Evolutionary conservation across 768 basidiomycete species (phyloP).

Genomic region (Russula compacta): DNA sequence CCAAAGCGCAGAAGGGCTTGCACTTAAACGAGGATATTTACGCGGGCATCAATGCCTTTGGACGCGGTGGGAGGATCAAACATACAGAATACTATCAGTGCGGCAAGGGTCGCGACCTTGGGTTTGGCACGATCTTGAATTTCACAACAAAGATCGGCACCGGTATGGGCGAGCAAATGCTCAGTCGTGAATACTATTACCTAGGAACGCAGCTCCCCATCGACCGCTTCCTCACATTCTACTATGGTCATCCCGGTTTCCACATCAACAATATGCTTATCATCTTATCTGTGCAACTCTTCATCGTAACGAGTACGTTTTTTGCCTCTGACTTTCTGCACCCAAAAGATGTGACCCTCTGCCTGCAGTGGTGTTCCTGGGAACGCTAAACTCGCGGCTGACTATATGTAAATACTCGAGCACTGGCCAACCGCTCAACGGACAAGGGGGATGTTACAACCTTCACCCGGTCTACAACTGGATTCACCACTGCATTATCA

Average conservation of each 20-base stretch:
- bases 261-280: conserved; percentile 99
- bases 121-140: conserved; percentile 97
- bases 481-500: conserved; percentile 95
- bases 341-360: conserved; percentile 14
- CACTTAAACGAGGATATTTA: conserved; percentile 99
- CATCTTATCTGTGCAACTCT: conserved; percentile 92
- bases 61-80: conserved; percentile 95
- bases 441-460: conserved; percentile 88
- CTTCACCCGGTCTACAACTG: conserved; percentile 88
- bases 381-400: conserved; percentile 79
- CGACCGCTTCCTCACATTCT: conserved; percentile 98
- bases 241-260: conserved; percentile 99
- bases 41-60: conserved; percentile 97
- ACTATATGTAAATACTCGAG: conserved; percentile 71
- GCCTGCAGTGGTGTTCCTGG: conserved; percentile 80
- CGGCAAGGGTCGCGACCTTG: conserved; percentile 96
- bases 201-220: conserved; percentile 95
- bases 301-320: conserved; percentile 79
- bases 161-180: conserved; percentile 99
- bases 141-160: conserved; percentile 99
- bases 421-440: conserved; percentile 62
- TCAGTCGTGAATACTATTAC: conserved; percentile 98
- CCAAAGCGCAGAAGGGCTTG: conserved; percentile 98
- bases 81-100: conserved; percentile 99
- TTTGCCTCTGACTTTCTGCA: background rate